These are phyloP conservation scores for Thielaviopsis populi DNA, from an alignment of 2,329 filamentous ascomycete species.

Conservation along the genomic window DNA sequence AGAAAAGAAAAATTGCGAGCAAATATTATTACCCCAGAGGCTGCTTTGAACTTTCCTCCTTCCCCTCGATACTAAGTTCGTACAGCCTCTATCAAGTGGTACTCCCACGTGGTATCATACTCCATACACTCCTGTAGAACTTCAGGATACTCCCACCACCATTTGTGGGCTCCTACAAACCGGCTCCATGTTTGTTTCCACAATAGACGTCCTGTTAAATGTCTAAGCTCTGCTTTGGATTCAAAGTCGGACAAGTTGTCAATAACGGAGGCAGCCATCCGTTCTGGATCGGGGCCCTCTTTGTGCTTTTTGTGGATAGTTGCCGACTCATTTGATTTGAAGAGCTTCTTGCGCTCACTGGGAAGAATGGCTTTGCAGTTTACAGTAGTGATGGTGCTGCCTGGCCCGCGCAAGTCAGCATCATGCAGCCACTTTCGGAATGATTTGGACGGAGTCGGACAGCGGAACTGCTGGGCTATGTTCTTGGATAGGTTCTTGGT, in stretches of 20 bases:
- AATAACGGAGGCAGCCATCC: background rate
- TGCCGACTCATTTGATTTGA: background rate
- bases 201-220: slow-evolving; percentile 38
- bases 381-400: slow-evolving; percentile 34
- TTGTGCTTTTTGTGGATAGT: background rate
- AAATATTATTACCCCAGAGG: background rate
- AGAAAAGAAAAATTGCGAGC: slow-evolving; percentile 4
- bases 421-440: slow-evolving; percentile 45
- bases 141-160: slow-evolving; percentile 48
- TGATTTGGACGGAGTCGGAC: slow-evolving; percentile 41
- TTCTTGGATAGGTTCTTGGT: slow-evolving; percentile 45
- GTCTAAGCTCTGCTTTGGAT: slow-evolving; percentile 34
- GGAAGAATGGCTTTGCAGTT: slow-evolving; percentile 33
- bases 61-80: slow-evolving; percentile 20
- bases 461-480: slow-evolving; percentile 43
- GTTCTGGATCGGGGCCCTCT: background rate
- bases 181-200: slow-evolving; percentile 48
- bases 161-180: slow-evolving; percentile 33
- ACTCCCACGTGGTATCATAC: slow-evolving; percentile 43
- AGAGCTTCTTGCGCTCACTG: slow-evolving; percentile 20
- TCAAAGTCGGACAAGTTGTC: slow-evolving; percentile 21
- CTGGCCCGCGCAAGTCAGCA: slow-evolving; percentile 34
- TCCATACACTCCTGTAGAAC: slow-evolving; percentile 41
- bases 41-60: background rate
- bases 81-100: slow-evolving; percentile 40